Evolutionary conservation across 1,284 basidiomycete species (phyloP).

Genomic region (Cystobasidium pallidum): DNA sequence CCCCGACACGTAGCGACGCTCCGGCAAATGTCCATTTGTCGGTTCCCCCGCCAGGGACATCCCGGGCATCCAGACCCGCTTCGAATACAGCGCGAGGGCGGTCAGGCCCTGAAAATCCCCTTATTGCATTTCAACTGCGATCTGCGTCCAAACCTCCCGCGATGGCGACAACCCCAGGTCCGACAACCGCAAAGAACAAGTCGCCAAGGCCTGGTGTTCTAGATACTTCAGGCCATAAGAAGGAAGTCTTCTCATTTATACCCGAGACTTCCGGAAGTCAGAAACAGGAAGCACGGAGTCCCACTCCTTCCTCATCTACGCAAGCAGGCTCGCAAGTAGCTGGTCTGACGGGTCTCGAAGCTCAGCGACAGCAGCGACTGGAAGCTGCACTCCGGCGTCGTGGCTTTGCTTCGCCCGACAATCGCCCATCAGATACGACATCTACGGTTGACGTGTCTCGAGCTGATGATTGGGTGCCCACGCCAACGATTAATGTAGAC

Average conservation of each 20-base stretch:
- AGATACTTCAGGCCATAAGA: background rate
- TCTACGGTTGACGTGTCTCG: background rate
- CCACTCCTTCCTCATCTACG: background rate
- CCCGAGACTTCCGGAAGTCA: background rate
- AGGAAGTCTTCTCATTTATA: background rate
- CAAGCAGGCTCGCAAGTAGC: background rate
- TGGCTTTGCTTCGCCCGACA: background rate
- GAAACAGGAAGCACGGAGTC: background rate
- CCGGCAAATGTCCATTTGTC: background rate
- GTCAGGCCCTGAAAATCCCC: constrained; percentile 37
- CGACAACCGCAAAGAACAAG: background rate
- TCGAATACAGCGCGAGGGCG: background rate
- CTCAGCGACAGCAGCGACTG: constrained; percentile 7
- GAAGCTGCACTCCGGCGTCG: constrained; percentile 26
- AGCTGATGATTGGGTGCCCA: background rate
- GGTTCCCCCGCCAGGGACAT: background rate
- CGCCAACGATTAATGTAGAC: constrained; percentile 24
- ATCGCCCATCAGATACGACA: background rate
- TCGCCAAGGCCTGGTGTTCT: background rate
- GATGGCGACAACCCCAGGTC: background rate
- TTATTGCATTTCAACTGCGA: constrained; percentile 34
- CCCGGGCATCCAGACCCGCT: background rate
- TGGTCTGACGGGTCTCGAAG: background rate
- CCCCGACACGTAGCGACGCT: background rate
- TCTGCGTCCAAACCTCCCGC: constrained; percentile 7